phyloP scores from a whole-genome alignment of 2,329 filamentous ascomycete species.

The Ascochyta viciae-villosae region DNA sequence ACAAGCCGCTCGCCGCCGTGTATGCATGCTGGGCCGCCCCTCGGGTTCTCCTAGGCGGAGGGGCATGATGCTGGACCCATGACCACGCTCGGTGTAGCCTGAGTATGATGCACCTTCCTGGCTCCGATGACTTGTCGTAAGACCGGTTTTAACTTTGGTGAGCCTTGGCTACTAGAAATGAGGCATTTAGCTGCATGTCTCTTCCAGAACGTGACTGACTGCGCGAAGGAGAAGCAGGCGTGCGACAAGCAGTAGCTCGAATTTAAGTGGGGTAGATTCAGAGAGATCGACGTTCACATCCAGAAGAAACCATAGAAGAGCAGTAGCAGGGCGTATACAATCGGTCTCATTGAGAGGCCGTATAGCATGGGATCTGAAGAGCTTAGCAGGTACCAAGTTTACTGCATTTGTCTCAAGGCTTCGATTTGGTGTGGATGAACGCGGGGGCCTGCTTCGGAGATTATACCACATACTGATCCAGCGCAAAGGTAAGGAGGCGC shows the following conservation, averaged over 20 bases:
- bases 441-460: slow-evolving; percentile 6
- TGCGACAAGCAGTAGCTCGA: not conserved
- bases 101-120: not conserved
- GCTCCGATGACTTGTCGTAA: slow-evolving; percentile 2
- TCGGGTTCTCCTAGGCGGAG: slow-evolving; percentile 8
- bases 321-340: not conserved
- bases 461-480: slow-evolving; percentile 10
- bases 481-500: slow-evolving; percentile 13
- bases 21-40: slow-evolving; percentile 10
- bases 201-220: slow-evolving; percentile 3
- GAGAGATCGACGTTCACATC: not conserved
- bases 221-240: not conserved
- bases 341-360: not conserved
- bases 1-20: slow-evolving; percentile 5
- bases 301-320: not conserved
- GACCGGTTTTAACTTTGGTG: not conserved
- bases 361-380: not conserved
- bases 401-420: not conserved
- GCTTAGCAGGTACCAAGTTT: not conserved
- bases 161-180: slow-evolving; percentile 6
- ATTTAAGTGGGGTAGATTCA: not conserved
- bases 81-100: slow-evolving; percentile 5
- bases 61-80: slow-evolving; percentile 2
- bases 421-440: not conserved
- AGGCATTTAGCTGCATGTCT: slow-evolving; percentile 9